Percentiles rank a stretch among this genome's conserved stretches.
phyloP scores from a whole-genome alignment of 495 filamentous ascomycete genomes.

The Tetracladium marchalianum region DNA sequence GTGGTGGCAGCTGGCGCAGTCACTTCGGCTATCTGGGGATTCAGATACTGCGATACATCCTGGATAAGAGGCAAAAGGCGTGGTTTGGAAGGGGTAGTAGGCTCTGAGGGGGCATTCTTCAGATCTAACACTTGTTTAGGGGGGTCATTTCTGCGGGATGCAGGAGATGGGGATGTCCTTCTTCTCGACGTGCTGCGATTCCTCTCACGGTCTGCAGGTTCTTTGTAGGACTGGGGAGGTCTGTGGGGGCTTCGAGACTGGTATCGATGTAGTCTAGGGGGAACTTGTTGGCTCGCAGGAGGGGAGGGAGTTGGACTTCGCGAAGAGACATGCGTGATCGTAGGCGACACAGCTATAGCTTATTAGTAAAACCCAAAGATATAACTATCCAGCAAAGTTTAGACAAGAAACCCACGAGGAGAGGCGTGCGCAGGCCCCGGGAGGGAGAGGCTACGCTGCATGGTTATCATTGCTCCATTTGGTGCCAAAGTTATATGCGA shows the following conservation, averaged over 20 bases:
- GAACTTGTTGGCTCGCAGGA: constrained; percentile 9
- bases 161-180: constrained; percentile 15
- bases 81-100: constrained; percentile 20
- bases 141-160: constrained; percentile 8
- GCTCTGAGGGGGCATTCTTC: constrained; percentile 4
- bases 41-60: constrained; percentile 39
- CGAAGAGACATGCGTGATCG: constrained; percentile 21
- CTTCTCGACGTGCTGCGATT: constrained; percentile 7
- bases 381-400: background rate
- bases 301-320: constrained; percentile 20
- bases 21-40: constrained; percentile 28
- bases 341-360: constrained; percentile 17
- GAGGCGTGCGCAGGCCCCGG: constrained; percentile 24
- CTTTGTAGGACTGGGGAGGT: constrained; percentile 15
- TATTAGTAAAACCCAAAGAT: constrained; percentile 1
- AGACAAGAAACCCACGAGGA: constrained; percentile 22
- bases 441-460: constrained; percentile 25
- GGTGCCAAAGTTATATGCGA: constrained; percentile 8
- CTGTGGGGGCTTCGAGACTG: constrained; percentile 17
- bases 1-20: constrained; percentile 40
- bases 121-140: background rate
- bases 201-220: constrained; percentile 13
- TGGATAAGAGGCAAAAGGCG: constrained; percentile 34
- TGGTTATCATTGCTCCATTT: constrained; percentile 26
- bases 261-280: constrained; percentile 16